Conservation (phyloP, 1,284 basidiomycete genomes). For the Malassezia obtusa region DNA sequence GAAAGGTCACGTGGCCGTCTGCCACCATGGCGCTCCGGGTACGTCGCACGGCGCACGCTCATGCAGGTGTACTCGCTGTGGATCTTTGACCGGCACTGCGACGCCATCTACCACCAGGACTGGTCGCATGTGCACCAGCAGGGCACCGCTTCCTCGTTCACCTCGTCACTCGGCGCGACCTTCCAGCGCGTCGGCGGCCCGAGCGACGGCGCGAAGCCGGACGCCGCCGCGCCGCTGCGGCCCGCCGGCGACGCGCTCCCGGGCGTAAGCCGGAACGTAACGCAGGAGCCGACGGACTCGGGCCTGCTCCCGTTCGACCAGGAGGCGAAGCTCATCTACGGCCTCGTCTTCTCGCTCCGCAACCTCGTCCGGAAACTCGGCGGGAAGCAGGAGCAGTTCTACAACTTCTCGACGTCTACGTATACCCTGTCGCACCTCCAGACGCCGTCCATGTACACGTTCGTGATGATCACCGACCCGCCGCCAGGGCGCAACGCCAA, state of each 20-base stretch:
- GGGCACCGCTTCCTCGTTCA: conserved; percentile 20
- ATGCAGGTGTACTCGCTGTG: conserved; percentile 39
- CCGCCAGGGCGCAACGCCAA: conserved; percentile 51
- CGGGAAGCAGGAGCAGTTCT: conserved; percentile 61
- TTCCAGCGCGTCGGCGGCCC: conserved; percentile 22
- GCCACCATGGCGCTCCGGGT: conserved; percentile 8
- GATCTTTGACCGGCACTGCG: conserved; percentile 45
- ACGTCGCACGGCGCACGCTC: conserved; percentile 2
- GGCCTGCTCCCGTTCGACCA: conserved; percentile 68
- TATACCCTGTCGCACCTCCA: conserved; percentile 92
- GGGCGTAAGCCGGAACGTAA: conserved; percentile 17
- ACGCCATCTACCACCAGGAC: conserved; percentile 43
- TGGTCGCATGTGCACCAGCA: conserved; percentile 33
- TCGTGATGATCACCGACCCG: conserved; percentile 84
- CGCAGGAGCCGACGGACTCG: neutral
- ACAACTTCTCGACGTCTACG: conserved; percentile 75
- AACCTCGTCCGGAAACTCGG: conserved; percentile 87
- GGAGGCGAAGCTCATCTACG: conserved; percentile 93
- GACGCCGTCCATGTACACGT: conserved; percentile 84
- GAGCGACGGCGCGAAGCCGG: neutral
- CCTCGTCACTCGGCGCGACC: conserved; percentile 30
- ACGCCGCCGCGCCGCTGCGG: neutral
- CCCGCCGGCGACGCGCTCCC: conserved; percentile 18
- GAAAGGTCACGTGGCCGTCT: neutral
- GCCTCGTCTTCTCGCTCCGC: conserved; percentile 77